Conservation (phyloP, 2,329 filamentous ascomycete genomes). For the Trichoderma guizhouense region DNA sequence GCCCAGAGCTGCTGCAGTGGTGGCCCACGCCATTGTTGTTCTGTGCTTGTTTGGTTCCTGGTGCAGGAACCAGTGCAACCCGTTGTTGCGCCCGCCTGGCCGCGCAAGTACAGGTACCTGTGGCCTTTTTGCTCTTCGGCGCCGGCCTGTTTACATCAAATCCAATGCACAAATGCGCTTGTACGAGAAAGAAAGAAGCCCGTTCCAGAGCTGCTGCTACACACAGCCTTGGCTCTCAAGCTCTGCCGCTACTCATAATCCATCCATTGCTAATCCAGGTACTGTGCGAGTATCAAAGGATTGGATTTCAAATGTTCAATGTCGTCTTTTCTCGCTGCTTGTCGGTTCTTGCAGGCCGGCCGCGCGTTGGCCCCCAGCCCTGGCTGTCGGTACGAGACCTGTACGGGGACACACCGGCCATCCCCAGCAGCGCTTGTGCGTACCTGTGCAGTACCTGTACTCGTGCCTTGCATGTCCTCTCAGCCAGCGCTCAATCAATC, state of each 20-base stretch:
- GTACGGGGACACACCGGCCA: not conserved
- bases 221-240: not conserved
- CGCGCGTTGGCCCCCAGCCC: constrained; percentile 11
- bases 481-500: not conserved
- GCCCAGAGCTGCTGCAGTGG: not conserved
- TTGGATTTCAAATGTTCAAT: not conserved
- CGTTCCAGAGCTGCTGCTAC: not conserved
- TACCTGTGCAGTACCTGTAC: not conserved
- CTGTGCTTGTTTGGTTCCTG: constrained; percentile 10
- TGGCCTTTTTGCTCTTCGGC: not conserved
- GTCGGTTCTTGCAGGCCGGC: constrained; percentile 1
- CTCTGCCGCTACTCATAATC: not conserved
- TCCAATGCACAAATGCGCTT: not conserved
- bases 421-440: not conserved
- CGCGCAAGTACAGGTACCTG: not conserved
- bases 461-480: not conserved
- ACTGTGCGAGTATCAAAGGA: not conserved
- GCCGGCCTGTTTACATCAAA: not conserved
- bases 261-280: not conserved
- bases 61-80: constrained; percentile 18
- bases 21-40: not conserved
- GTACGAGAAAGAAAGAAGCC: not conserved
- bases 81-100: constrained; percentile 4
- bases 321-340: not conserved
- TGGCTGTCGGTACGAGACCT: not conserved